A percentile compares a stretch with the other conserved stretches of the same genome.
phyloP scores from a whole-genome alignment of 352 stramenopile genomes.

The Aphanomyces astaci region DNA sequence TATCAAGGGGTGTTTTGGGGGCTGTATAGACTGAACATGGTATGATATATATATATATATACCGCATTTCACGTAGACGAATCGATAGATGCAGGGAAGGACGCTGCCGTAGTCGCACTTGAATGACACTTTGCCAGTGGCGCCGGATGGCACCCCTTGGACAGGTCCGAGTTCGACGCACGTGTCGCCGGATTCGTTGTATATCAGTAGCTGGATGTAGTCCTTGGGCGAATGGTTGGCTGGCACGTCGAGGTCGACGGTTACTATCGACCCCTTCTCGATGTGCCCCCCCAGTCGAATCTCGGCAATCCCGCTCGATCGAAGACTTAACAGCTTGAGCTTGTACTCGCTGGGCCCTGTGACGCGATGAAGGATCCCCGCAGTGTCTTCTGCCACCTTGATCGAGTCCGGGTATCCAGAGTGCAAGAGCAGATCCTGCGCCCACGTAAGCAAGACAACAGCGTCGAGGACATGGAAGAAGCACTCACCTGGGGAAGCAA shows the following conservation, averaged over 20 bases:
- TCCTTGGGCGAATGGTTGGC: conserved; percentile 77
- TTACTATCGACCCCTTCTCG: conserved; percentile 76
- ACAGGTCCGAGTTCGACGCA: conserved; percentile 74
- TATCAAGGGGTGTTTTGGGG: too few species aligned
- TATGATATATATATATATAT: too few species aligned
- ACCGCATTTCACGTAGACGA: conserved; percentile 81
- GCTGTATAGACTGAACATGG: too few species aligned
- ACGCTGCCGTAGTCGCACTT: conserved; percentile 60
- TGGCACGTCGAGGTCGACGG: conserved; percentile 70
- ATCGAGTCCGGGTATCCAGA: conserved; percentile 63
- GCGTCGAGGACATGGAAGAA: background rate
- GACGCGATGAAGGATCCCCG: conserved; percentile 58
- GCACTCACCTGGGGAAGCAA: conserved; percentile 48
- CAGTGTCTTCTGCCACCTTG: conserved; percentile 57
- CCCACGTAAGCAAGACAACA: background rate
- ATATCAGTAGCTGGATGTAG: conserved; percentile 81
- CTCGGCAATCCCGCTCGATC: conserved; percentile 74
- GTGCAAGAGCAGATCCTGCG: conserved; percentile 55
- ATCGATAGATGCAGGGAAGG: conserved; percentile 62
- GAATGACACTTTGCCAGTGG: conserved; percentile 66
- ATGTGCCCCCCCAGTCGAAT: conserved; percentile 76
- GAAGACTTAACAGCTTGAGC: conserved; percentile 72
- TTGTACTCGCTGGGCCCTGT: conserved; percentile 51
- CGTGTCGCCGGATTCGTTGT: conserved; percentile 47
- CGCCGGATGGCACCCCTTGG: conserved; percentile 55